These are phyloP conservation scores for Talaromyces thailandensis DNA, from an alignment of 495 filamentous ascomycete genomes.

Conservation along the genomic window DNA sequence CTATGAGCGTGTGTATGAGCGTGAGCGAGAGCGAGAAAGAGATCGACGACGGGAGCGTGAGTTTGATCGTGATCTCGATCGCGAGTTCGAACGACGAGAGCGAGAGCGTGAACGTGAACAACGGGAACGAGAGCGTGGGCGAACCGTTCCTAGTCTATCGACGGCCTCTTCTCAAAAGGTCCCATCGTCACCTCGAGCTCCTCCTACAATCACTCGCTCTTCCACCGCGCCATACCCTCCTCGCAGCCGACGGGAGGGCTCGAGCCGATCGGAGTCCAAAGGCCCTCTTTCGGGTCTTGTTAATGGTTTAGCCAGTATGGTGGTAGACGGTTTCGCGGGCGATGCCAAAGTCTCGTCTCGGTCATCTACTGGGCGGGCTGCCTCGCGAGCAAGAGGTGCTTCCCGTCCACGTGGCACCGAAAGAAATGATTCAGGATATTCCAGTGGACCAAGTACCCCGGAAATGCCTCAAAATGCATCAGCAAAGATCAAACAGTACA, in stretches of 20 bases:
- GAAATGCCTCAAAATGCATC: slow-evolving; percentile 20
- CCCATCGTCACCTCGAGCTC: neutral
- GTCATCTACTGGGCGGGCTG: slow-evolving; percentile 14
- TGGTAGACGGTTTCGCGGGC: slow-evolving; percentile 6
- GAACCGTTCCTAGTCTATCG: neutral
- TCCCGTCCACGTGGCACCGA: slow-evolving; percentile 23
- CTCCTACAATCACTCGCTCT: slow-evolving; percentile 2
- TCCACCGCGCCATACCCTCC: slow-evolving; percentile 5
- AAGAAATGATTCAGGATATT: slow-evolving; percentile 37
- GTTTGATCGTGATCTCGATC: neutral
- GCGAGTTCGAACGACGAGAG: neutral
- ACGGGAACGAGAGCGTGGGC: neutral
- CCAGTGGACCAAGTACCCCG: slow-evolving; percentile 30
- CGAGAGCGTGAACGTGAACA: too few relatives aligned
- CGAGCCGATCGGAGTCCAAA: slow-evolving; percentile 27
- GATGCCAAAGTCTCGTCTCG: slow-evolving; percentile 14
- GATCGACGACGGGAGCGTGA: neutral
- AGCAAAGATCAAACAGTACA: slow-evolving; percentile 9
- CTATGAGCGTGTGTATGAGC: neutral
- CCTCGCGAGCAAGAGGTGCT: slow-evolving; percentile 13
- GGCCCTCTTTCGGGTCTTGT: slow-evolving; percentile 13
- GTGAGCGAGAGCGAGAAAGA: too few relatives aligned
- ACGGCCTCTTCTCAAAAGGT: slow-evolving; percentile 4
- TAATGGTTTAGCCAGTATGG: slow-evolving; percentile 16
- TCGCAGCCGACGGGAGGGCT: slow-evolving; percentile 6